Base-by-base conservation (phyloP, 164 flowering plant species). In the Magnolia sinica region DNA sequence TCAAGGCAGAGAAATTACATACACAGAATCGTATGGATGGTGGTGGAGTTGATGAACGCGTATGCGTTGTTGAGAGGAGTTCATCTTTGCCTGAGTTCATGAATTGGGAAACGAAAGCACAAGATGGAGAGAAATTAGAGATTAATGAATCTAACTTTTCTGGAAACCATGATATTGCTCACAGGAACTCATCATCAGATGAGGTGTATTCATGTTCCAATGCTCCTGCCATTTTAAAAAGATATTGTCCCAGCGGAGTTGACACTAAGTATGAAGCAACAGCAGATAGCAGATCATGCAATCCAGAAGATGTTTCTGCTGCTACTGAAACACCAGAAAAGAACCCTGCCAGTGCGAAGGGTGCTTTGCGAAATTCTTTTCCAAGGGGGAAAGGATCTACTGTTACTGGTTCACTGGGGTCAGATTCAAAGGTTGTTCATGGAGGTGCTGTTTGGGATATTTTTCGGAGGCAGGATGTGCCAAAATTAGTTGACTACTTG, bases 381-480 rank as follows among this genome's bases (percentile, higher is more conserved):
- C 76, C 81, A 50, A 83, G 66, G 23, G 64, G 50, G 16, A 55
- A 49, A 70, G 78, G 69, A 50, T 73, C 22, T 23, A 23, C 76
- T 50, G 67, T 67, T 24, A 29, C 27, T 19, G 78, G 68, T 64
- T 58, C 79, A 23, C 13, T 14, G 31, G 27, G 74, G 20, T 45
- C 71, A 9, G 77, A 68, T 72, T 73, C 80, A 10, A 81, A 77
- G 64, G 68, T 50, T 76, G 73, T 18, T 23, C 71, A 79, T 78
- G 95, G 95, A 72, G 92, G 92, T 85, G 96, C 95, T 77, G 81
- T 91, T 74, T 93, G 98, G 98, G 96, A 93, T 79, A 91, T 93
- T 20, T 93, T 93, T 27, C 88, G 98, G 16, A 81, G 98, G 82
- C 79, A 93, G 81, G 98, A 93, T 86, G 93, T 89, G 6, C 93